phyloP scores from a whole-genome alignment of 202 grass and related monocot genomes.

The Schoenoplectus triqueter region DNA sequence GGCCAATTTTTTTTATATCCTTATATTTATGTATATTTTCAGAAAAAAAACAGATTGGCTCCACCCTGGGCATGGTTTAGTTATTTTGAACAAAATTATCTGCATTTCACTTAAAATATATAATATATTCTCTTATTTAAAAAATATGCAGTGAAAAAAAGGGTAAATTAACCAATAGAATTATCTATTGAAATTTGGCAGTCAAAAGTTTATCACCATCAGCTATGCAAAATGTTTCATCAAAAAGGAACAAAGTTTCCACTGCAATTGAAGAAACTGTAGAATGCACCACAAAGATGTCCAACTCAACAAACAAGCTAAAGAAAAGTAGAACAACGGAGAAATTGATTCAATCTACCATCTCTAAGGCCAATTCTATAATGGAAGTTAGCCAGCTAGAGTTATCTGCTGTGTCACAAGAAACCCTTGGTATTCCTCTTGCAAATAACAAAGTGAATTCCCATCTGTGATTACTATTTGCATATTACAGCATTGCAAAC shows the following conservation, averaged over 20 bases:
- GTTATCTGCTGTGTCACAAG: conserved; percentile 49
- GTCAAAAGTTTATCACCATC: conserved; percentile 43
- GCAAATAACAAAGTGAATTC: neutral
- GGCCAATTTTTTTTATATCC: too few species aligned
- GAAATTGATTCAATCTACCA: conserved; percentile 45
- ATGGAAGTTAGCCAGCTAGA: conserved; percentile 50
- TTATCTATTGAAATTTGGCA: conserved; percentile 35
- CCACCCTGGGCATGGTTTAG: too few species aligned
- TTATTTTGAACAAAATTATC: conserved; percentile 33
- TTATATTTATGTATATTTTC: too few species aligned
- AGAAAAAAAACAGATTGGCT: too few species aligned
- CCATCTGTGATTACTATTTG: conserved; percentile 4
- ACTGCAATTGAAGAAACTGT: conserved; percentile 55
- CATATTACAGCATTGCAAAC: neutral
- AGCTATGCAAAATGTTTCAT: conserved; percentile 38
- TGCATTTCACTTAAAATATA: neutral
- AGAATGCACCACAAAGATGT: conserved; percentile 48
- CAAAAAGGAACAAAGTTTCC: conserved; percentile 66
- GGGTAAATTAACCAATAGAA: conserved; percentile 15
- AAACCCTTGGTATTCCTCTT: conserved; percentile 51
- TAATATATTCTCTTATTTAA: neutral
- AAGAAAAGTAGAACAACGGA: conserved; percentile 71
- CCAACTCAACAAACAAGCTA: conserved; percentile 55
- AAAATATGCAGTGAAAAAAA: neutral
- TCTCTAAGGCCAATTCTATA: conserved; percentile 36